A percentile compares a stretch with the other conserved stretches of the same genome.
Evolutionary conservation across 2,329 filamentous ascomycete species (phyloP).

Genomic region (Lachnellula occidentalis): DNA sequence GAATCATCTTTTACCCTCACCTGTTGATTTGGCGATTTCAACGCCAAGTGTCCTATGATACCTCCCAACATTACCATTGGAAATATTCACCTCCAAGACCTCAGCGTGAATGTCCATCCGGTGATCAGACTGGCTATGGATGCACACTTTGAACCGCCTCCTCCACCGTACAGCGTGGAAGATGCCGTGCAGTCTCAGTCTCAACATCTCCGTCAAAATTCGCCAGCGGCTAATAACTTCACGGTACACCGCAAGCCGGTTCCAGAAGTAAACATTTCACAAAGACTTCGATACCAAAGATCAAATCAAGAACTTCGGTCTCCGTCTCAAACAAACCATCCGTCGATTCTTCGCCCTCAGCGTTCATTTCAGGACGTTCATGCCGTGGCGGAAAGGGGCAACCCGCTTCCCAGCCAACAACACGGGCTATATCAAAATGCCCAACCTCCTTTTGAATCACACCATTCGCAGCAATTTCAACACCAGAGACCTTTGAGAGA

Average conservation of each 20-base stretch:
- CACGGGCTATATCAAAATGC: background rate
- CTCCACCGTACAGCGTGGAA: background rate
- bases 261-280: background rate
- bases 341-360: background rate
- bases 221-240: background rate
- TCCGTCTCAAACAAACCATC: background rate
- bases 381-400: background rate
- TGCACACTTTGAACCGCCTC: background rate
- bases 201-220: background rate
- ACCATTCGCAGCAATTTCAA: background rate
- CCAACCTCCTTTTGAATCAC: background rate
- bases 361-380: background rate
- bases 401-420: background rate
- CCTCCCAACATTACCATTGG: conserved; percentile 43
- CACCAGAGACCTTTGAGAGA: background rate
- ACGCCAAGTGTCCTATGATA: conserved; percentile 39
- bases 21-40: background rate
- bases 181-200: background rate
- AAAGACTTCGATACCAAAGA: background rate
- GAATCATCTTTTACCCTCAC: background rate
- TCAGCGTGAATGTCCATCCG: background rate
- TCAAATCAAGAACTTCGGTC: background rate
- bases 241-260: background rate
- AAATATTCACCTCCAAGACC: background rate
- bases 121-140: background rate